Evolutionary conservation across 495 filamentous ascomycete species (phyloP).

Genomic region (Tuber magnatum): DNA sequence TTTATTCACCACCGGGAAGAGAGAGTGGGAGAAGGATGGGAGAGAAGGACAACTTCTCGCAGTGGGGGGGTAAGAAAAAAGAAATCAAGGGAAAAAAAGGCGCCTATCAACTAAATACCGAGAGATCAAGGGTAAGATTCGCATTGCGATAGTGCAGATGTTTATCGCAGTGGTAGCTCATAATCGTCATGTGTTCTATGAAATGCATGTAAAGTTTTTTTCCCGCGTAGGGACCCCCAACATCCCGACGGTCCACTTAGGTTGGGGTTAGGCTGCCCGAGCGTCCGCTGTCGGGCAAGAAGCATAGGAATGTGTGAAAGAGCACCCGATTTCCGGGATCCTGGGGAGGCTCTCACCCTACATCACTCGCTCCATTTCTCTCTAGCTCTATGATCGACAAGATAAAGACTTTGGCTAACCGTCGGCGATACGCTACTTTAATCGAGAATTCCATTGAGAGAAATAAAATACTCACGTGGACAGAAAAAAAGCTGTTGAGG

Average conservation of each 20-base stretch:
- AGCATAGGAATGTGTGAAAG: background rate
- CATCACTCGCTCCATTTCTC: background rate
- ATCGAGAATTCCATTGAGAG: background rate
- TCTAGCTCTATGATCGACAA: background rate
- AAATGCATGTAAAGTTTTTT: background rate
- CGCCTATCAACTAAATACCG: conserved; percentile 1
- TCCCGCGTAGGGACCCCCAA: background rate
- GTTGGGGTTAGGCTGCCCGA: background rate
- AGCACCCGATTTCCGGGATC: background rate
- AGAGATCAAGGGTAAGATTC: conserved; percentile 3
- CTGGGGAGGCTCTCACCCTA: background rate
- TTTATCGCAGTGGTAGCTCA: background rate
- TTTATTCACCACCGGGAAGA: background rate
- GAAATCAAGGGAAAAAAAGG: background rate
- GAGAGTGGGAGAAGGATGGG: background rate
- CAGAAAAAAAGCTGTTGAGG: background rate
- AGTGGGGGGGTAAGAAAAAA: background rate
- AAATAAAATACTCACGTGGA: background rate
- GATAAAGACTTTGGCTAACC: background rate
- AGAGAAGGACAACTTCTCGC: background rate
- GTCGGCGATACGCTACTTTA: background rate
- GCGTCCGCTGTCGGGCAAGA: background rate
- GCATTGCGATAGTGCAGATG: background rate
- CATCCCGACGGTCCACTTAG: background rate
- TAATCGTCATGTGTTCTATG: conserved; percentile 1